These are phyloP conservation scores for Suillus luteus DNA, from an alignment of 768 basidiomycete genomes.

Conservation along the genomic window DNA sequence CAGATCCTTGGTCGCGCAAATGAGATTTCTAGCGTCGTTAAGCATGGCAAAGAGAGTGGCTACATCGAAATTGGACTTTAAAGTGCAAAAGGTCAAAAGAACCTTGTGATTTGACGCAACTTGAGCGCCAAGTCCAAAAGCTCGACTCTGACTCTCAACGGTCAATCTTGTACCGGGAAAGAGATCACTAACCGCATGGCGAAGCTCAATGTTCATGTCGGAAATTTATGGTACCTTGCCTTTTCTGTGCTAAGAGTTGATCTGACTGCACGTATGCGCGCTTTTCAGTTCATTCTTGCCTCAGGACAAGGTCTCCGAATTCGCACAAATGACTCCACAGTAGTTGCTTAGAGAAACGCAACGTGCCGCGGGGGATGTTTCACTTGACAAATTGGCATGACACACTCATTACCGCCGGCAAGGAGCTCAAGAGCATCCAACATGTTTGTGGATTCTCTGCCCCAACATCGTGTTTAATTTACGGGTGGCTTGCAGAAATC, in stretches of 20 bases:
- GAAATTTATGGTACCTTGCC: constrained; percentile 82
- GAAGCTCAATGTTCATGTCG: constrained; percentile 87
- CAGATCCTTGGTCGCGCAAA: constrained; percentile 84
- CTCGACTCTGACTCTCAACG: constrained; percentile 74
- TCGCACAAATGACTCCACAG: constrained; percentile 86
- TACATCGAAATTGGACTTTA: constrained; percentile 92
- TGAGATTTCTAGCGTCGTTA: constrained; percentile 81
- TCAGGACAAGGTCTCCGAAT: constrained; percentile 93
- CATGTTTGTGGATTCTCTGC: constrained; percentile 45
- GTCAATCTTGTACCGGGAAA: constrained; percentile 55
- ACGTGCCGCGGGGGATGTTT: constrained; percentile 82
- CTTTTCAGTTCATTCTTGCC: constrained; percentile 82
- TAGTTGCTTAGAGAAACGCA: constrained; percentile 87
- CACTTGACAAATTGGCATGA: constrained; percentile 82
- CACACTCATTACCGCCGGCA: constrained; percentile 66
- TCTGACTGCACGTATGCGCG: constrained; percentile 11
- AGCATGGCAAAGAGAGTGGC: constrained; percentile 69
- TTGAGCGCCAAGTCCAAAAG: constrained; percentile 59
- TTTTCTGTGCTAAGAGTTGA: not conserved
- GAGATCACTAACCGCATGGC: constrained; percentile 58
- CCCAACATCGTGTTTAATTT: not conserved
- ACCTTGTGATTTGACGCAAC: constrained; percentile 77
- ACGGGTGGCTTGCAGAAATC: constrained; percentile 42
- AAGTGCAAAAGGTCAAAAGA: constrained; percentile 63
- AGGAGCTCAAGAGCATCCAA: constrained; percentile 53